phyloP scores from a whole-genome alignment of 805 yeast genomes.

The Zygosaccharomyces bisporus region DNA sequence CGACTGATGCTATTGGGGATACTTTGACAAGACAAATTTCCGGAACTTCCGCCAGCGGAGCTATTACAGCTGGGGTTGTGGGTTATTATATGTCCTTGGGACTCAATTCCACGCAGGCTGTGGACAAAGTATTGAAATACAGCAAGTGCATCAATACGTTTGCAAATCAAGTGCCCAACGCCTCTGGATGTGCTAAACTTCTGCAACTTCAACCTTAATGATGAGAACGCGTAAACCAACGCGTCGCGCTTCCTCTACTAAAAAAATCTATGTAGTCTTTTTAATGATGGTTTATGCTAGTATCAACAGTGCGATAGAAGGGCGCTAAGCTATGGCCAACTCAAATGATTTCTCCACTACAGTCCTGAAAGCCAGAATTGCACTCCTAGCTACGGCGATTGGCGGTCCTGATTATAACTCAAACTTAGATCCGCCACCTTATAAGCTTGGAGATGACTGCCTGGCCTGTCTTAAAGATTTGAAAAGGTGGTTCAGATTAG shows the following conservation, averaged over 20 bases:
- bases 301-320: neutral
- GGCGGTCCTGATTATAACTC: constrained; percentile 82
- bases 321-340: neutral
- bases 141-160: constrained; percentile 2
- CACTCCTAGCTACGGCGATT: constrained; percentile 78
- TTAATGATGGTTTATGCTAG: neutral
- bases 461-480: constrained; percentile 80
- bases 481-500: constrained; percentile 80
- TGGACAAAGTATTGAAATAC: constrained; percentile 20
- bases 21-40: constrained; percentile 34
- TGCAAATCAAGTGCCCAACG: constrained; percentile 4
- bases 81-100: constrained; percentile 45
- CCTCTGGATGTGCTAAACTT: constrained; percentile 4
- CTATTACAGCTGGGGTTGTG: constrained; percentile 43
- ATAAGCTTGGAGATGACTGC: constrained; percentile 76
- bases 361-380: constrained; percentile 64
- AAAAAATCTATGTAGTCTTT: neutral
- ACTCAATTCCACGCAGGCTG: constrained; percentile 35
- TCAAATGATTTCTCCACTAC: constrained; percentile 16
- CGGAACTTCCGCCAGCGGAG: constrained; percentile 52
- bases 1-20: constrained; percentile 35
- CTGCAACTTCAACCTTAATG: constrained; percentile 9
- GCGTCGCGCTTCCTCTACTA: neutral
- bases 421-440: constrained; percentile 46
- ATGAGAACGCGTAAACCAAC: neutral